Evolutionary conservation across 2,329 filamentous ascomycete genomes (phyloP).

Genomic region (Beauveria bassiana): DNA sequence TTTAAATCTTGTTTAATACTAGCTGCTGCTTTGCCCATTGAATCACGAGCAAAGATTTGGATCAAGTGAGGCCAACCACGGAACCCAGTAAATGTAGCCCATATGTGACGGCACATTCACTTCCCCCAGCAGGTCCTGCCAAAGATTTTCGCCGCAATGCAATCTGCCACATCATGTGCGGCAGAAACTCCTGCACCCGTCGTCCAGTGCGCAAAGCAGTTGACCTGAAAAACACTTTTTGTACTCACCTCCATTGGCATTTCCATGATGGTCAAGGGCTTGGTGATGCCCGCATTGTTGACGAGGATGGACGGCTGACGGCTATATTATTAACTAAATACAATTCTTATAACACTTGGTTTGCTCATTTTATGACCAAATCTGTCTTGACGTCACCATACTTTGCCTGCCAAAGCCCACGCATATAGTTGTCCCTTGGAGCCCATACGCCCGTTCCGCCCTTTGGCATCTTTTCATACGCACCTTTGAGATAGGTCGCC

Average conservation of each 20-base stretch:
- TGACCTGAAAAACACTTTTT: constrained; percentile 62
- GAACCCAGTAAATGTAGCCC: background rate
- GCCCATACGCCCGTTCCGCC: no score
- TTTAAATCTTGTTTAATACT: background rate
- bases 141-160: background rate
- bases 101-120: background rate
- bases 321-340: no score
- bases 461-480: no score
- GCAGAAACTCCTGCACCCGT: constrained; percentile 58
- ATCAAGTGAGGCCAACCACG: background rate
- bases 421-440: no score
- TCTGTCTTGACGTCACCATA: no score
- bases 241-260: constrained; percentile 47
- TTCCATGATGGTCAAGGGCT: constrained; percentile 51
- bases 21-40: background rate
- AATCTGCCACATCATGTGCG: constrained; percentile 43
- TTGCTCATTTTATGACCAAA: no score
- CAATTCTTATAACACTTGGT: no score
- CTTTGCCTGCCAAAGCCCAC: no score
- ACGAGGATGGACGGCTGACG: constrained; percentile 62
- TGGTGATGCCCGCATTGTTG: constrained; percentile 61
- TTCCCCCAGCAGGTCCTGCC: background rate
- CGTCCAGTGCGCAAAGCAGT: constrained; percentile 58
- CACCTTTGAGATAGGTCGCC: no score
- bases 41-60: background rate